Base-by-base conservation (phyloP, 495 filamentous ascomycete species). In the Acidiella bohemica region DNA sequence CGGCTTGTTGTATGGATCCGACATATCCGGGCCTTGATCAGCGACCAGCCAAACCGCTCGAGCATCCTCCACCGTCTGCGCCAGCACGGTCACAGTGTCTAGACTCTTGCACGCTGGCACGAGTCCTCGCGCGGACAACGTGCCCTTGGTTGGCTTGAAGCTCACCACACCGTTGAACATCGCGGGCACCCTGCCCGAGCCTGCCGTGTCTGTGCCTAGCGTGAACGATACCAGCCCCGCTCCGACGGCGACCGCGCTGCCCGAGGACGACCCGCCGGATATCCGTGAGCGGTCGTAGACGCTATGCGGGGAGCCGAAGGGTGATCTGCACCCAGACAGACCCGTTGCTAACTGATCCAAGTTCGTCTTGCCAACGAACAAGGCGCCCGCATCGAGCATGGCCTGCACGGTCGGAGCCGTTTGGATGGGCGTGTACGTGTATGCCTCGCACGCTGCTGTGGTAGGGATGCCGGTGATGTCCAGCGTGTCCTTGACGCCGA, bases 321-420 rank as follows among this genome's bases (percentile, higher is more conserved):
- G 76, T 8, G 72, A 77, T 5, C 77, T 72, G 34, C 71, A 59
- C 11, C 57, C 59, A 17, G 62, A 67, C 3, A 76, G 57, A 9
- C 77, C 77, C 0, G 76, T 81, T 12, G 75, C 77, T 6, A 80
- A 61, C 54, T 80, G 76, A 55, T 81, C 77, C 19, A 81, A 64
- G 47, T 81, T 80, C 6, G 68, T 66, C 50, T 81, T 81, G 17
- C 77, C 77, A 36, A 81, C 62, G 32, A 75, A 70, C 25, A 81
- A 53, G 0, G 70, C 77, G 2, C 77, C 77, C 30, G 59, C 52
- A 5, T 47, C 57, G 44, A 62, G 49, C 33, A 62, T 46, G 43
- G 42, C 55, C 9, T 57, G 53, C 40, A 65, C 63, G 27, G 66
- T 47, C 12, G 48, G 41, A 2, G 67, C 57, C 25, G 61, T 64